Percentiles rank a stretch among this genome's conserved stretches.
Conservation (phyloP, 352 stramenopile genomes). For the Pythium insidiosum region DNA sequence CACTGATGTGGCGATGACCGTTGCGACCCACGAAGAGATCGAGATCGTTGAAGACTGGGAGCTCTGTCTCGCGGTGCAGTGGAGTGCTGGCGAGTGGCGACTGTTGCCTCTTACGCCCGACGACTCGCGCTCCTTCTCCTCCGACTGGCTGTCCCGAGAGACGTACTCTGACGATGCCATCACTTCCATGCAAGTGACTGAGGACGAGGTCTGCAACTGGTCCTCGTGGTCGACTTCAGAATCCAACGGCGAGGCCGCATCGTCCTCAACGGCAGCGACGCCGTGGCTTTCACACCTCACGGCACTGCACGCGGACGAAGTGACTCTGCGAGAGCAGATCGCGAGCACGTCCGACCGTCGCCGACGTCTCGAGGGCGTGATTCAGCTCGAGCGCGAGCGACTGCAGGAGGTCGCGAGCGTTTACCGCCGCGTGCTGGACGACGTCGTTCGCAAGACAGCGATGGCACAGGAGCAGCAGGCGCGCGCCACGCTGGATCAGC, state of each 20-base stretch:
- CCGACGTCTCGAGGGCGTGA: conserved; percentile 50
- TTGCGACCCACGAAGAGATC: no score
- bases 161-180: conserved; percentile 49
- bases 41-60: no score
- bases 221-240: no score
- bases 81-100: conserved; percentile 25
- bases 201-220: conserved; percentile 53
- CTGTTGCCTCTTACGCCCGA: conserved; percentile 43
- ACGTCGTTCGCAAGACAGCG: conserved; percentile 32
- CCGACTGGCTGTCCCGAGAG: no score
- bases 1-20: no score
- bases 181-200: conserved; percentile 46
- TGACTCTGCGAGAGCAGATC: conserved; percentile 39
- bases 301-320: conserved; percentile 47
- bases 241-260: no score
- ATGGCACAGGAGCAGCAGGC: conserved; percentile 42
- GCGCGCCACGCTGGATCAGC: conserved; percentile 48
- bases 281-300: conserved; percentile 41
- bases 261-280: conserved; percentile 7
- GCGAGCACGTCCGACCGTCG: conserved; percentile 46
- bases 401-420: conserved; percentile 41
- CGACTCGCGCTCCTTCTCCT: no score
- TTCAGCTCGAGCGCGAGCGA: conserved; percentile 66
- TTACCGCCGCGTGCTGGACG: conserved; percentile 51
- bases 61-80: conserved; percentile 15